These are phyloP conservation scores for Trypanosoma scelopori DNA, from an alignment of 208 protist species.

Conservation along the genomic window DNA sequence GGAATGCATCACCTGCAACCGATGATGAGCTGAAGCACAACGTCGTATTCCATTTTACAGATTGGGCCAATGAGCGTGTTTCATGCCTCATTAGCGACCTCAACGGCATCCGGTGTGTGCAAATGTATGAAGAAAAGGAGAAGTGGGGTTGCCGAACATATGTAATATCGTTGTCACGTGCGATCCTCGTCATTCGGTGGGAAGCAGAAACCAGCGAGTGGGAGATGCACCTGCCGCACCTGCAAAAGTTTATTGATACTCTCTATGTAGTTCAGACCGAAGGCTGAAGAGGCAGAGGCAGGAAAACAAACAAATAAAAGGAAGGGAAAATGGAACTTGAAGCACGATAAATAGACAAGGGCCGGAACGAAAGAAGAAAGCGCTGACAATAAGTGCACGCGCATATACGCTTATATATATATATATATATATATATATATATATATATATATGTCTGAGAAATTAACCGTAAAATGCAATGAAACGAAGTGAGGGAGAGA, in stretches of 20 bases:
- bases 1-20: constrained; percentile 36
- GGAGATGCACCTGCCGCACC: constrained; percentile 37
- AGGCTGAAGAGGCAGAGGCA: neutral
- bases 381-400: no score
- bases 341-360: neutral
- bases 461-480: no score
- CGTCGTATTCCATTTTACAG: constrained; percentile 62
- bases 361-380: no score
- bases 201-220: constrained; percentile 41
- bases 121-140: constrained; percentile 49
- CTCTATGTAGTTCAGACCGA: constrained; percentile 29
- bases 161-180: constrained; percentile 37
- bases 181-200: constrained; percentile 52
- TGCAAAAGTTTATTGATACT: constrained; percentile 58
- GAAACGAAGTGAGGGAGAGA: no score
- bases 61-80: constrained; percentile 35
- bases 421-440: no score
- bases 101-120: constrained; percentile 43
- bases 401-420: no score
- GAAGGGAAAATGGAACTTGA: no score
- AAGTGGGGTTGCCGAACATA: constrained; percentile 55
- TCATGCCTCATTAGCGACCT: constrained; percentile 37
- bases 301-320: neutral
- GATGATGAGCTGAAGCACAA: constrained; percentile 63
- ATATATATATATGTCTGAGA: no score